Evolutionary conservation across 176 grass and related monocot genomes (phyloP).

Genomic region (Carex parvula): DNA sequence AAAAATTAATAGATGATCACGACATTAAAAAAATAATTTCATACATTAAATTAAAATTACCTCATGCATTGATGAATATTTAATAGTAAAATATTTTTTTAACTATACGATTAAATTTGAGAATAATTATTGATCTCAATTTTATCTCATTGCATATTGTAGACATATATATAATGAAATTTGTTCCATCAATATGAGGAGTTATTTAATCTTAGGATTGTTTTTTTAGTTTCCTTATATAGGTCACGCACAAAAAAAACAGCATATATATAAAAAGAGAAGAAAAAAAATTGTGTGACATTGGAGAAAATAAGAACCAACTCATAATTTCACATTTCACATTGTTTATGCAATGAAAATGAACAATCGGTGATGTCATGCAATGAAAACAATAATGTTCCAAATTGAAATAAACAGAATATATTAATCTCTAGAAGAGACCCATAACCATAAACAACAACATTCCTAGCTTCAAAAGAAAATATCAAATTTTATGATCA

Average conservation of each 20-base stretch:
- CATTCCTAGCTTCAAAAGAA: not conserved
- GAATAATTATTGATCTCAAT: too few relatives aligned
- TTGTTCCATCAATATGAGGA: too few relatives aligned
- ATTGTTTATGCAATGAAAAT: not conserved
- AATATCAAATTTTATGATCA: conserved; percentile 9
- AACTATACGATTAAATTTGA: too few relatives aligned
- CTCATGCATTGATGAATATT: too few relatives aligned
- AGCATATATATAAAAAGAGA: not conserved
- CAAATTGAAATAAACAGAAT: not conserved
- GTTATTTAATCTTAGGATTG: not conserved
- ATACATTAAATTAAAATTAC: too few relatives aligned
- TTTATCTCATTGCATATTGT: too few relatives aligned
- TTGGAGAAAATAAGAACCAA: not conserved
- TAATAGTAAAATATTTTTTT: too few relatives aligned
- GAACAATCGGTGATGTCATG: not conserved
- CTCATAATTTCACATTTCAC: conserved; percentile 1
- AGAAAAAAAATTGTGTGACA: not conserved
- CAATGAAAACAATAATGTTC: not conserved
- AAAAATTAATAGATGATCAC: too few relatives aligned
- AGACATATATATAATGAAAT: too few relatives aligned
- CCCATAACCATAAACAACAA: not conserved
- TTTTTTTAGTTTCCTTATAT: not conserved
- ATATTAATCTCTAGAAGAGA: not conserved
- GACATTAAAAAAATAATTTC: too few relatives aligned
- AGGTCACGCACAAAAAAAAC: not conserved